Conservation (phyloP, 2,329 filamentous ascomycete genomes). For the Sordariomycetes sp. region DNA sequence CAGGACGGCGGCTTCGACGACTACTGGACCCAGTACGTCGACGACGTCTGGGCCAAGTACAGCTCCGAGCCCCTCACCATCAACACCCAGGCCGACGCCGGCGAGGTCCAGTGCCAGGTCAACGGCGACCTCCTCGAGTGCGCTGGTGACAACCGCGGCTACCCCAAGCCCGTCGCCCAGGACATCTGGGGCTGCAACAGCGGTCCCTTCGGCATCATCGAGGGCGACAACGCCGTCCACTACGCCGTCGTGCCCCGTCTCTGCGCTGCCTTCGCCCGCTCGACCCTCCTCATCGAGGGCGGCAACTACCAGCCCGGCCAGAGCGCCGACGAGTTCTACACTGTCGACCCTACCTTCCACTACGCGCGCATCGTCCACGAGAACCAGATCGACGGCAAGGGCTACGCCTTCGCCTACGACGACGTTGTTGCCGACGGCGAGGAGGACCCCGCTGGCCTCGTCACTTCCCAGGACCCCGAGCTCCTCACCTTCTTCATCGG, state of each 20-base stretch:
- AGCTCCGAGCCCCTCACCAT: constrained; percentile 25
- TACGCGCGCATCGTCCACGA: constrained; percentile 53
- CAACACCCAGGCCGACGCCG: constrained; percentile 29
- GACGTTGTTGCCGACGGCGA: constrained; percentile 52
- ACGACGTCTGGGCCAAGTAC: constrained; percentile 37
- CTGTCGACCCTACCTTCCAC: constrained; percentile 35
- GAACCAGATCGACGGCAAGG: constrained; percentile 47
- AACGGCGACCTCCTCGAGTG: constrained; percentile 25
- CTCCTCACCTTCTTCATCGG: constrained; percentile 20
- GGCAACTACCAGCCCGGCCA: constrained; percentile 36
- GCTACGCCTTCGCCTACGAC: constrained; percentile 61
- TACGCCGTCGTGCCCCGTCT: constrained; percentile 34
- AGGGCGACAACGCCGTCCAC: constrained; percentile 28
- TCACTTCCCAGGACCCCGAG: constrained; percentile 14
- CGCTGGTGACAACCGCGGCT: constrained; percentile 29
- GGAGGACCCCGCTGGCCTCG: constrained; percentile 35
- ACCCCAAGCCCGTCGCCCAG: constrained; percentile 28
- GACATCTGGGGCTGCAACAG: constrained; percentile 44
- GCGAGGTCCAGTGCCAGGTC: constrained; percentile 29
- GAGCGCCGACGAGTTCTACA: constrained; percentile 31
- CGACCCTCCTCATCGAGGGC: constrained; percentile 32
- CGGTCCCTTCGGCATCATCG: constrained; percentile 31
- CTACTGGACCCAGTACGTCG: constrained; percentile 36
- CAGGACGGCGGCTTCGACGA: constrained; percentile 22
- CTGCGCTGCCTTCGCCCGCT: constrained; percentile 41